Evolutionary conservation across 305 asterid genomes (phyloP), one percentile per base, ranked within the genome.

Genomic region (Plantago lanceolata): DNA sequence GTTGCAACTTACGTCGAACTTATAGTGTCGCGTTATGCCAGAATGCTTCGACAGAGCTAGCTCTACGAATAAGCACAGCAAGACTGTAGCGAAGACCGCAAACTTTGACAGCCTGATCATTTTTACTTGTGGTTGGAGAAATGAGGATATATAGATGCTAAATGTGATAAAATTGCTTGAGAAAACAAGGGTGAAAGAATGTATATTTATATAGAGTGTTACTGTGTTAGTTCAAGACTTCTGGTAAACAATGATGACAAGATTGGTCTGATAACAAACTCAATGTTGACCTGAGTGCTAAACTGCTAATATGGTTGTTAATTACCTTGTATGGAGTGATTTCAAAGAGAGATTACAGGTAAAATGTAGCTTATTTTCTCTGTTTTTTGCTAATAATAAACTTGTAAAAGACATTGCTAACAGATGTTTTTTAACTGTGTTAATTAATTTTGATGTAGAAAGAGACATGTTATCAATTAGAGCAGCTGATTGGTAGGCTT

Each of bases 21-120:
- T 79, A 73, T 79, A 86, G 71, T 78, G 85, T 59, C 86, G 79
- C 8, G 87, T 83, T 47, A 55, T 59, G 40, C 86, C 77, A 11
- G 75, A 56, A 48, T 71, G 71, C 61, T 76, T 76, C 51, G 85
- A 76, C 16, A 69, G 49, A 28, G 80, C 77, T 31, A 69, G 56
- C 66, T 68, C 69, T 63, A 75, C 31, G 19, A 58, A 54, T 35
- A 70, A 19, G 73, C 64, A 76, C 61, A 82, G 48, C 0, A 54
- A 60, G 57, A 76, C 47, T 43, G 72, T 45, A 48, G 69, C 45
- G 11, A 59, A 26, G 19, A 57, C 7, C 37, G 68, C 59, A 40
- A 55, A 28, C 61, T 58, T 73, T 65, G 61, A 7, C 66, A 74
- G 69, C 68, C 45, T 48, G 81, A 78, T 68, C 72, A 52, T 75